These are phyloP conservation scores for Mycena amicta DNA, from an alignment of 768 basidiomycete species.

Conservation along the genomic window DNA sequence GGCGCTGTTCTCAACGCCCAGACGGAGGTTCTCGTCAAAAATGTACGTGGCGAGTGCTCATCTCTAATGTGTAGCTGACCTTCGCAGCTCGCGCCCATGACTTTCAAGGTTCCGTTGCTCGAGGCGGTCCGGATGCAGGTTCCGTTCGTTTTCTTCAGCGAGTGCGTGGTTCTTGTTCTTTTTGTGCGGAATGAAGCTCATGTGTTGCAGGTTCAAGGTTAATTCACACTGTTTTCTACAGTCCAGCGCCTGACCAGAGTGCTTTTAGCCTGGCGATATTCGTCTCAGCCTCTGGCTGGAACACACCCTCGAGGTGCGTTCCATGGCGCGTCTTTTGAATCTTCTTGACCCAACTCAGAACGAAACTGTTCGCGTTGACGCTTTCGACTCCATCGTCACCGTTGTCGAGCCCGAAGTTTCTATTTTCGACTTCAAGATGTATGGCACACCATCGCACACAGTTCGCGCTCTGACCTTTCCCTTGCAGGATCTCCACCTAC, in stretches of 20 bases:
- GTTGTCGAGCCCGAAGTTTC: constrained; percentile 81
- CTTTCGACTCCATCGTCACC: constrained; percentile 75
- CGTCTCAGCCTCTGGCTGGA: constrained; percentile 79
- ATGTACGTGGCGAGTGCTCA: constrained; percentile 43
- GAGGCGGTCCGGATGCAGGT: constrained; percentile 62
- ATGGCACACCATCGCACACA: constrained; percentile 29
- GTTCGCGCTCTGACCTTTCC: neutral
- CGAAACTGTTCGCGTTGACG: constrained; percentile 60
- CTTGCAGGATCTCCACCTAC: constrained; percentile 66
- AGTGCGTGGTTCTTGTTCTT: constrained; percentile 50
- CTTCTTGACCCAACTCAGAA: constrained; percentile 40
- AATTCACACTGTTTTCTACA: too few species aligned
- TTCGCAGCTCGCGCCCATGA: constrained; percentile 57
- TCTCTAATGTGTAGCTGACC: neutral
- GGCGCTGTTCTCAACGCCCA: constrained; percentile 72
- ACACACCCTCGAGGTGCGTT: constrained; percentile 60
- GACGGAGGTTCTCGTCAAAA: constrained; percentile 66
- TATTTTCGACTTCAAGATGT: constrained; percentile 82
- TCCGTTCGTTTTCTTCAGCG: constrained; percentile 78
- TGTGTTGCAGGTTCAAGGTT: constrained; percentile 62
- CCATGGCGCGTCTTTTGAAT: constrained; percentile 2
- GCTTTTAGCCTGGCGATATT: constrained; percentile 68
- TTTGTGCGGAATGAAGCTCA: constrained; percentile 17
- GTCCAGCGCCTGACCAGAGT: too few species aligned
- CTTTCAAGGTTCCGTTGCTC: constrained; percentile 55